Conservation (phyloP, 805 yeast species). For the Ogataea methanolica region DNA sequence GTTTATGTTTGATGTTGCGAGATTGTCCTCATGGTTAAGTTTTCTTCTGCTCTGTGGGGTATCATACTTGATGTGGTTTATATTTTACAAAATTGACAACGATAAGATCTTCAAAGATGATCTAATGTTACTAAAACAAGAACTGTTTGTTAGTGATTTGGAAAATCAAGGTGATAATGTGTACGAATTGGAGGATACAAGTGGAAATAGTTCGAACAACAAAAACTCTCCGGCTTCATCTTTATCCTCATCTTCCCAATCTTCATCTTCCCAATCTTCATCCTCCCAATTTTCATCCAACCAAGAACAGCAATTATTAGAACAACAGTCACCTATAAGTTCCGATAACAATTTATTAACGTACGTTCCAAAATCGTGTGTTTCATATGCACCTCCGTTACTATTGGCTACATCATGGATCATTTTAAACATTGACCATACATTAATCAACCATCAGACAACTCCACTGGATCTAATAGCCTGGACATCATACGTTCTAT, state of each 20-base stretch:
- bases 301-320: conserved; percentile 1
- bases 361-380: conserved; percentile 21
- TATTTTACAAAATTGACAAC: conserved; percentile 9
- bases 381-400: conserved; percentile 32
- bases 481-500: conserved; percentile 58
- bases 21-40: conserved; percentile 20
- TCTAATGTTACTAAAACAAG: neutral
- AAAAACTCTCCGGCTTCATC: neutral
- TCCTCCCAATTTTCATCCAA: neutral
- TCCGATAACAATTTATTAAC: neutral
- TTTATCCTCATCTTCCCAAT: conserved; percentile 2
- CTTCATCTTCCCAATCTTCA: neutral
- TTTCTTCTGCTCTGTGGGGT: conserved; percentile 6
- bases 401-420: conserved; percentile 44
- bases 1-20: conserved; percentile 30
- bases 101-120: neutral
- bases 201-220: neutral
- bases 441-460: conserved; percentile 35
- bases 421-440: conserved; percentile 41
- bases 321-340: neutral
- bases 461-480: conserved; percentile 49
- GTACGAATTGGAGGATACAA: neutral
- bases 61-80: conserved; percentile 18
- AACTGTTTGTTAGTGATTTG: neutral
- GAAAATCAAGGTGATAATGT: neutral